Base-by-base conservation (phyloP, 345 rosid species). In the Erucastrum elatum region DNA sequence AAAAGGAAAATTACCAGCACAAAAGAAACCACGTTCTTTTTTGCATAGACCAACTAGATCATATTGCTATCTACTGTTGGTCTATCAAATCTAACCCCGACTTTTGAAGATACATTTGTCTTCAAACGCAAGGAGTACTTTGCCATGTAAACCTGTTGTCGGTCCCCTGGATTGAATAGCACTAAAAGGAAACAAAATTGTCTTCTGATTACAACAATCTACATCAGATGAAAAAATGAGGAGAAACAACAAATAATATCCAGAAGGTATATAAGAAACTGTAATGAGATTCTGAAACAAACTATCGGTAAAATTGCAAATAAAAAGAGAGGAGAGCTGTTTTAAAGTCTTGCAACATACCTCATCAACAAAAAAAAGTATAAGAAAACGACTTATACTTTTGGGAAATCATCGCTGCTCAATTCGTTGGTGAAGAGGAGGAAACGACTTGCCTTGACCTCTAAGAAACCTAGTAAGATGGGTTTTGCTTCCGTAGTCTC, bases 161-260 rank as follows among this genome's bases (percentile, higher is more conserved):
- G 99, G 99, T 51, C 98, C 98, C 92, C 97, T 95, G n/a, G n/a
- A n/a, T n/a, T n/a, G n/a, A n/a, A n/a, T n/a, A 68, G 25, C 70
- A 80, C 10, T 13, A 29, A 49, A 73, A 30, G 12, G 7, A 8
- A 13, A 29, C 4, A 60, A 53, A 49, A 35, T 0, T 61, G 49
- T 68, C 17, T 35, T 74, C 27, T 69, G 2, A 31, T 29, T 68
- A 31, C 63, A 75, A 58, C 59, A 58, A 69, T 13, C 55, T 29
- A 39, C 12, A 63, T 27, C 46, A 26, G 49, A 75, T 30, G 49
- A 15, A 49, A 77, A 55, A 31, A 71, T 12, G 61, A 56, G 66
- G 26, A 76, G 44, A 60, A 74, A 74, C n/a, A 35, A 64, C 11
- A 64, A 75, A 44, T 21, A 8, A 80, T 83, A 90, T n/a, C n/a